Evolutionary conservation across 176 grass and related monocot species (phyloP), one percentile per base, ranked within the genome.

Genomic region (Cocos nucifera): DNA sequence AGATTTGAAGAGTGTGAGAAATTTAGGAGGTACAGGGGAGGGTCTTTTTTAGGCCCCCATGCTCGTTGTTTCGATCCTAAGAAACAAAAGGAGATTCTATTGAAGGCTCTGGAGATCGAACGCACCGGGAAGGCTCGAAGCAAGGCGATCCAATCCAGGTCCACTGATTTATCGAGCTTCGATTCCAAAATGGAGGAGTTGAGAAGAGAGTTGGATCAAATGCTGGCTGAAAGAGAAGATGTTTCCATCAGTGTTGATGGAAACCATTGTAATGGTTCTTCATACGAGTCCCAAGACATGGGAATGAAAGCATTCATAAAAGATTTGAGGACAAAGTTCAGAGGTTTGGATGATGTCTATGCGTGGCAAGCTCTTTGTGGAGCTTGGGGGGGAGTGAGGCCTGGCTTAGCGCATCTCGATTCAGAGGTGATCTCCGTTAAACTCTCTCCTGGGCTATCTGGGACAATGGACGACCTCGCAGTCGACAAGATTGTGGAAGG

Each of bases 361-460:
- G 58, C 63, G 6, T 73, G 70, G 70, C 70, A 73, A 23, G 70
- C 70, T 4, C 70, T 73, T 15, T 73, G 70, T 26, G 70, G 70
- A 39, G 70, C 70, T 17, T 73, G 70, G 70, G 70, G 70, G 3
- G 70, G 70, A n/a, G 70, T 73, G 17, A 53, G 24, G 27, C 70
- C 70, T 4, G 70, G 70, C 3, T 19, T 10, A 29, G 54, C 70
- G 1, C 70, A 73, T 5, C 50, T 63, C 12, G 26, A 73, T 18
- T 30, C 58, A 0, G 44, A 17, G 24, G 3, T 73, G 12, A 27
- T 54, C 24, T 49, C 70, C 0, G 70, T 39, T 0, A 73, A 73
- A 19, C 14, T 63, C 18, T 62, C 70, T 17, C 58, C 70, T 4
- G 27, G 70, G 3, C 27, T 63, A 20, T 50, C 58, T 14, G 70